Base-by-base conservation (phyloP, 345 rosid genomes). In the Rhodamnia argentea region DNA sequence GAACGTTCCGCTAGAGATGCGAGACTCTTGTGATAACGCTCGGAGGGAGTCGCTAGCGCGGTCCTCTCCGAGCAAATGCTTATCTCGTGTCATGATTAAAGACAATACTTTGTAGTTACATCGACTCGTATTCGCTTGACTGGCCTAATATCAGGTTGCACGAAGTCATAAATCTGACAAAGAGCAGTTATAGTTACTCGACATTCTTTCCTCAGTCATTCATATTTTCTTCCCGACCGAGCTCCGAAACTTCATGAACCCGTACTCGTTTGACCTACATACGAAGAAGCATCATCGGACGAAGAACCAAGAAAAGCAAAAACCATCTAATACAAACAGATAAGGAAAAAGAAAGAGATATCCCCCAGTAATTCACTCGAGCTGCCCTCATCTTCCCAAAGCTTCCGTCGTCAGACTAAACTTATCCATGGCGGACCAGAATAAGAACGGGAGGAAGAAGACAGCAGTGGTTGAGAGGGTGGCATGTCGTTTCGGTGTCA, bases 401-500 rank as follows among this genome's bases (percentile, higher is more conserved):
- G 32, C 15, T 29, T 53, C 15, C 54, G 27, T 83, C 62, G n/a
- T 53, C 18, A 18, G 47, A 20, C 47, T 70, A 70, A 15, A 20
- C 81, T 83, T 53, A 29, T 52, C 62, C 47, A 52, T 40, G 85
- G 37, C 16, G n/a, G 44, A 24, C 83, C 4, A 70, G 58, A 6
- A 44, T 51, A 60, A 52, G 74, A 75, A 82, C 85, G 23, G 57
- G 83, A 64, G 54, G n/a, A 87, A 87, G 42, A 26, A 55, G 89
- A 89, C 91, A 86, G 85, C 86, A 86, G 89, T 85, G 29, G 89
- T 87, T 86, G 32, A 56, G 42, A 60, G 85, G 70, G 62, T 85
- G 91, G 87, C 90, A 83, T 83, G 87, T 75, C 84, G 83, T 50
- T 82, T 47, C 23, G 84, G 37, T 32, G 23, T 8, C 57, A 82